A percentile compares a stretch with the other conserved stretches of the same genome.
phyloP scores from a whole-genome alignment of 495 filamentous ascomycete species.

The Pseudotulostoma volvatum region DNA sequence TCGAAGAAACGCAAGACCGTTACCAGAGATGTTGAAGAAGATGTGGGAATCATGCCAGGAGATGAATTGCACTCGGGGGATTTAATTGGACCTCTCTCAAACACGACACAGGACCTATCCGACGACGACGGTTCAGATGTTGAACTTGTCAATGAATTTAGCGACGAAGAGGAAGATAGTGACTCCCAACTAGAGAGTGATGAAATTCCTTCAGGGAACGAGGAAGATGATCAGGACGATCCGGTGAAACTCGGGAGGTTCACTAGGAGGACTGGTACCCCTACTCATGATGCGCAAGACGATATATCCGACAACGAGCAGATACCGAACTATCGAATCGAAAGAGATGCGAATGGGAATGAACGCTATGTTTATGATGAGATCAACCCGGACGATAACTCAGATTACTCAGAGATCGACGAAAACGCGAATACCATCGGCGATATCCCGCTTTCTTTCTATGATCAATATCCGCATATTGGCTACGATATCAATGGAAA shows the following conservation, averaged over 20 bases:
- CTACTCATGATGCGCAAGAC: conserved; percentile 2
- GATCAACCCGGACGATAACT: conserved; percentile 90
- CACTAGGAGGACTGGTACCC: too few relatives aligned
- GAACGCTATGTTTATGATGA: conserved; percentile 66
- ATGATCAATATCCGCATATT: conserved; percentile 95
- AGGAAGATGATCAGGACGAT: conserved; percentile 7
- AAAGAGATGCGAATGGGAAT: conserved; percentile 56
- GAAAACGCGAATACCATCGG: conserved; percentile 80
- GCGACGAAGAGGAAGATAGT: conserved; percentile 22
- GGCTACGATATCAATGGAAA: conserved; percentile 98
- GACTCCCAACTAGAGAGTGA: conserved; percentile 34
- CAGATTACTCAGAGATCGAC: conserved; percentile 76
- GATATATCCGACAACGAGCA: conserved; percentile 15
- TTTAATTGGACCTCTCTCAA: conserved; percentile 48
- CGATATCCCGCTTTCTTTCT: conserved; percentile 83
- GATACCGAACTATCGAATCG: conserved; percentile 29
- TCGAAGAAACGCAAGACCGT: conserved; percentile 44
- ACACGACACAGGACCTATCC: conserved; percentile 35
- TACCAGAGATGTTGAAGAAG: conserved; percentile 35
- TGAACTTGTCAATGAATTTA: conserved; percentile 31
- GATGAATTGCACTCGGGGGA: conserved; percentile 48
- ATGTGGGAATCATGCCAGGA: conserved; percentile 38
- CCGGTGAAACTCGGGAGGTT: too few relatives aligned
- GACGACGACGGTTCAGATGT: conserved; percentile 31
- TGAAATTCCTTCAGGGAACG: conserved; percentile 33